Evolutionary conservation across 2,329 filamentous ascomycete genomes (phyloP).

Genomic region (Ilyonectria sp.): DNA sequence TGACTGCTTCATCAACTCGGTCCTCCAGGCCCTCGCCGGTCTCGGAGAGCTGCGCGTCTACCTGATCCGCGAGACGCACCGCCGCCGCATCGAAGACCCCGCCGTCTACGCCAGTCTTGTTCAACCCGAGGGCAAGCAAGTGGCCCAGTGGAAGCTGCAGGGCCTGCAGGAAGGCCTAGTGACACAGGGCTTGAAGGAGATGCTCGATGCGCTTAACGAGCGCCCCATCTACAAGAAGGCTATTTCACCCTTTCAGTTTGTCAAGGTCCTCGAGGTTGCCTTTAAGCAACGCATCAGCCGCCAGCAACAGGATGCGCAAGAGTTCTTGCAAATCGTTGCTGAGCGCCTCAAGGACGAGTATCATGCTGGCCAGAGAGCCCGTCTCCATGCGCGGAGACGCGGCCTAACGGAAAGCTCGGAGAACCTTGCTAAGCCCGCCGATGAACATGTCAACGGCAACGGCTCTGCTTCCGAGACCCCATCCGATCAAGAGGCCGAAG

Average conservation of each 20-base stretch:
- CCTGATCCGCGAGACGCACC: slow-evolving; percentile 91
- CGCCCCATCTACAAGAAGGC: slow-evolving; percentile 94
- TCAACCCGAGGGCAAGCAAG: slow-evolving; percentile 59
- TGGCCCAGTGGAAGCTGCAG: slow-evolving; percentile 74
- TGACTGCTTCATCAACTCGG: slow-evolving; percentile 97
- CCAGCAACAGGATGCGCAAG: slow-evolving; percentile 97
- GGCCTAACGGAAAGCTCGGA: slow-evolving; percentile 36
- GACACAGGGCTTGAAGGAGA: slow-evolving; percentile 90
- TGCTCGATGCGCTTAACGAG: slow-evolving; percentile 93
- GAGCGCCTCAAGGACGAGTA: slow-evolving; percentile 96
- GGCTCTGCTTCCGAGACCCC: slow-evolving; percentile 22
- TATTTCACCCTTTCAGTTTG: slow-evolving; percentile 88
- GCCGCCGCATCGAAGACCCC: slow-evolving; percentile 83
- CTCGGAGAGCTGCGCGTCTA: slow-evolving; percentile 91
- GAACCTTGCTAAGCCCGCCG: slow-evolving; percentile 36
- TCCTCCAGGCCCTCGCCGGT: slow-evolving; percentile 92
- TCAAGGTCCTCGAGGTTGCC: slow-evolving; percentile 85
- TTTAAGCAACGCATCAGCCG: slow-evolving; percentile 93
- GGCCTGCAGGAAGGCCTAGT: slow-evolving; percentile 86
- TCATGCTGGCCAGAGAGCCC: slow-evolving; percentile 83
- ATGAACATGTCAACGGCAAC: slow-evolving; percentile 41
- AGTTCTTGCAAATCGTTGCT: slow-evolving; percentile 94
- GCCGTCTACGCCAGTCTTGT: slow-evolving; percentile 80
- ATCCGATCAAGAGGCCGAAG: slow-evolving; percentile 28
- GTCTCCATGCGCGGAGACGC: slow-evolving; percentile 67